Percentiles rank a stretch among this genome's conserved stretches.
Conservation (phyloP, 768 basidiomycete species). For the Tulasnella sp. region DNA sequence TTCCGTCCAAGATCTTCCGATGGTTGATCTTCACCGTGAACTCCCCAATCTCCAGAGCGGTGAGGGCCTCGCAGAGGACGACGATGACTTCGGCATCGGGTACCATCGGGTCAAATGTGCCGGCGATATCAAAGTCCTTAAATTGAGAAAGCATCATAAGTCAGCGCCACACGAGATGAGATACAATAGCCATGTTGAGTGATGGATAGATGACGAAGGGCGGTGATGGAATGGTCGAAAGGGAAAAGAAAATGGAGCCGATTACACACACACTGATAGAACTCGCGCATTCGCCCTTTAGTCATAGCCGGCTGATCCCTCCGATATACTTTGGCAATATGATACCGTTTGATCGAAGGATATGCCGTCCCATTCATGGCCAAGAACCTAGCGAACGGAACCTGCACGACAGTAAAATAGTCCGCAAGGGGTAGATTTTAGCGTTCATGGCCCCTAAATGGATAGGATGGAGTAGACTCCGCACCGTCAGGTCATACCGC, state of each 20-base stretch:
- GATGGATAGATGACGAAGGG: background rate
- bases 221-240: background rate
- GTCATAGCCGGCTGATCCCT: constrained; percentile 95
- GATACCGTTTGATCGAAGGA: constrained; percentile 74
- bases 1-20: constrained; percentile 92
- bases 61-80: constrained; percentile 69
- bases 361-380: constrained; percentile 83
- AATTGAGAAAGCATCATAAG: no score
- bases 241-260: background rate
- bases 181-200: no score
- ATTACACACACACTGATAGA: constrained; percentile 78
- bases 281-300: constrained; percentile 97
- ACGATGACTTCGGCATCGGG: constrained; percentile 88
- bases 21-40: constrained; percentile 96
- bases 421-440: background rate
- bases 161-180: background rate
- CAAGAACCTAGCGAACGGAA: constrained; percentile 88
- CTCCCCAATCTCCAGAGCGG: constrained; percentile 80
- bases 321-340: constrained; percentile 97
- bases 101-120: constrained; percentile 91
- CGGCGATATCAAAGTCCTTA: constrained; percentile 93
- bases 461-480: constrained; percentile 16
- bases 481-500: constrained; percentile 89
- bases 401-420: constrained; percentile 25
- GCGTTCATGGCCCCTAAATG: background rate